Percentiles rank a stretch among this genome's conserved stretches.
Conservation (phyloP, 768 basidiomycete genomes). For the Dioszegia hungarica region DNA sequence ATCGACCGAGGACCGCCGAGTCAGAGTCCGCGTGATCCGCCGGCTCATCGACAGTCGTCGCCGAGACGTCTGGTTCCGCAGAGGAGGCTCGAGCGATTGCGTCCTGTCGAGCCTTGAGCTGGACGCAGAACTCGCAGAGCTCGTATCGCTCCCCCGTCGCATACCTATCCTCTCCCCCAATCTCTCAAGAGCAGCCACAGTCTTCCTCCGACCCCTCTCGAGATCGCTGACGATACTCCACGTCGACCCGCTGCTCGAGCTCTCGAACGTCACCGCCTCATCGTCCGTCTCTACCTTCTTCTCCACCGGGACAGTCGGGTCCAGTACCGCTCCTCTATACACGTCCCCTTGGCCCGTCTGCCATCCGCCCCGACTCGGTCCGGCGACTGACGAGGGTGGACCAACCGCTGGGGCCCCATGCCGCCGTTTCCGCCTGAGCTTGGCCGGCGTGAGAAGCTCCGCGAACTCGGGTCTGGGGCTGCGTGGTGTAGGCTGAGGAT, state of each 20-base stretch:
- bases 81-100: neutral
- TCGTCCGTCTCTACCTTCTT: constrained; percentile 20
- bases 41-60: constrained; percentile 14
- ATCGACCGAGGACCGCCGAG: constrained; percentile 11
- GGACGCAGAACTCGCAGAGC: constrained; percentile 2
- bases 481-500: constrained; percentile 1
- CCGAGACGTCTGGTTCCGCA: constrained; percentile 3
- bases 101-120: neutral
- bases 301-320: constrained; percentile 20
- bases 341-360: constrained; percentile 36
- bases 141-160: constrained; percentile 33
- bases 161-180: constrained; percentile 42
- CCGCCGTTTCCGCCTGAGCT: constrained; percentile 26
- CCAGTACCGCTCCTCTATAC: constrained; percentile 28
- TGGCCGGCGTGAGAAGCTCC: constrained; percentile 39
- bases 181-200: constrained; percentile 34
- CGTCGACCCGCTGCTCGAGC: constrained; percentile 24
- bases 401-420: neutral
- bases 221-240: constrained; percentile 34
- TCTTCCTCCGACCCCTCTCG: constrained; percentile 35
- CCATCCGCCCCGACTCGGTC: constrained; percentile 30
- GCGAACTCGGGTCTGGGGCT: constrained; percentile 36
- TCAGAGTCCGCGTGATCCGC: constrained; percentile 24
- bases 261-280: constrained; percentile 31
- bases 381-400: constrained; percentile 17